Evolutionary conservation across 1,284 basidiomycete genomes (phyloP).

Genomic region (Mycosarcoma maydis): DNA sequence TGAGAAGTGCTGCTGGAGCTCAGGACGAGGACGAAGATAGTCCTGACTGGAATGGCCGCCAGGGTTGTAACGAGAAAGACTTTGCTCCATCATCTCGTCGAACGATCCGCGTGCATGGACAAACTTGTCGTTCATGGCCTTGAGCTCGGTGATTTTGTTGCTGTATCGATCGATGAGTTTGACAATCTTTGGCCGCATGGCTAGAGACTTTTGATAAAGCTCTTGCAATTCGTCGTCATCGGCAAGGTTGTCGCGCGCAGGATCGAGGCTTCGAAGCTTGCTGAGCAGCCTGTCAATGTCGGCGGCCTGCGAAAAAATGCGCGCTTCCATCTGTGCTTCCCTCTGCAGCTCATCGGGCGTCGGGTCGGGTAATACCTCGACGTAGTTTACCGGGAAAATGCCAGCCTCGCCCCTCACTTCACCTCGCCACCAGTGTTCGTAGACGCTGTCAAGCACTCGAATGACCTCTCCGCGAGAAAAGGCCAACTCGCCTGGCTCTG

Average conservation of each 20-base stretch:
- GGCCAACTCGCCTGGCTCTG: slow-evolving; percentile 87
- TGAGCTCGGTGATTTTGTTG: slow-evolving; percentile 72
- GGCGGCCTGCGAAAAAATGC: slow-evolving; percentile 82
- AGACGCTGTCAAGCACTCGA: slow-evolving; percentile 92
- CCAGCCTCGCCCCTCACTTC: slow-evolving; percentile 91
- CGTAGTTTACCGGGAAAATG: slow-evolving; percentile 98
- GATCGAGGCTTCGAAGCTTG: slow-evolving; percentile 80
- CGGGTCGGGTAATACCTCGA: slow-evolving; percentile 89
- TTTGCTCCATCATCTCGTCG: slow-evolving; percentile 90
- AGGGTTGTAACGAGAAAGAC: slow-evolving; percentile 75
- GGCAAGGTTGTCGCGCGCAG: slow-evolving; percentile 81
- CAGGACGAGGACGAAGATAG: slow-evolving; percentile 36
- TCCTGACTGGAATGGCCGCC: slow-evolving; percentile 43
- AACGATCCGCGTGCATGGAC: slow-evolving; percentile 83
- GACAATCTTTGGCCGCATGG: slow-evolving; percentile 90
- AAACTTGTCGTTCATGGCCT: slow-evolving; percentile 89
- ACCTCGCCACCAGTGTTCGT: slow-evolving; percentile 98
- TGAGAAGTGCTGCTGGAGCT: slow-evolving; percentile 38
- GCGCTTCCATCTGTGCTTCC: slow-evolving; percentile 88
- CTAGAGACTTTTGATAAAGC: slow-evolving; percentile 87
- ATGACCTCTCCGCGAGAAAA: slow-evolving; percentile 95
- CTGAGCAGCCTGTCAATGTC: slow-evolving; percentile 87
- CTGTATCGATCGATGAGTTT: slow-evolving; percentile 93
- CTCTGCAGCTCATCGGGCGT: slow-evolving; percentile 79
- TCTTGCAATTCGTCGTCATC: slow-evolving; percentile 92